Percentiles rank a stretch among this genome's conserved stretches.
Conservation (phyloP, 108 stramenopile genomes). For the Aureococcus anophagefferens region DNA sequence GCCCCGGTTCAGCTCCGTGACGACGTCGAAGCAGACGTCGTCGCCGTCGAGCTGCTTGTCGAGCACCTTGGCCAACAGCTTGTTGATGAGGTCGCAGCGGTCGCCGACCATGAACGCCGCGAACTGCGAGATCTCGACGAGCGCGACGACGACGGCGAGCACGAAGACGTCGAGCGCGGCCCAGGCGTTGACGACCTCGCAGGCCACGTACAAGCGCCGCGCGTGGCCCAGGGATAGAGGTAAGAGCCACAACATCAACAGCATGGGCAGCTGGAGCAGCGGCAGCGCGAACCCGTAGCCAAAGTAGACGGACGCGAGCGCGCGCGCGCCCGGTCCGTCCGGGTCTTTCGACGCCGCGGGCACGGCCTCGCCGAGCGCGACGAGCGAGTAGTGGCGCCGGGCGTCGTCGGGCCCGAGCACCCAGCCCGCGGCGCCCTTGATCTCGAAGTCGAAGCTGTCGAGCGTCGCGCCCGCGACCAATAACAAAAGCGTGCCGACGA, state of each 20-base stretch:
- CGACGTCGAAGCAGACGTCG: conserved; percentile 65
- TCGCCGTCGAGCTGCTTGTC: conserved; percentile 33
- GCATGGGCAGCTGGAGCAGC: conserved; percentile 45
- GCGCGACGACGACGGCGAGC: conserved; percentile 57
- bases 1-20: conserved; percentile 48
- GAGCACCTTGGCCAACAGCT: conserved; percentile 41
- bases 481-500: too few relatives aligned
- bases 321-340: not conserved
- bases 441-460: conserved; percentile 66
- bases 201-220: conserved; percentile 50
- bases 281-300: conserved; percentile 76
- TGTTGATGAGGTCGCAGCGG: conserved; percentile 57
- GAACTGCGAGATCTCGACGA: conserved; percentile 69
- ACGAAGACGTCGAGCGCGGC: conserved; percentile 78
- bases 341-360: conserved; percentile 21
- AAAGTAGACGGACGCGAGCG: conserved; percentile 60
- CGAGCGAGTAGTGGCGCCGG: conserved; percentile 45
- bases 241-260: conserved; percentile 52
- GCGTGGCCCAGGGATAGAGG: conserved; percentile 54
- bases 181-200: conserved; percentile 77
- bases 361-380: conserved; percentile 59
- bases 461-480: conserved; percentile 34
- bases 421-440: conserved; percentile 68
- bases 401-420: conserved; percentile 50
- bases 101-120: conserved; percentile 70